Conservation (phyloP, 1,284 basidiomycete genomes). For the Earliella scabrosa region DNA sequence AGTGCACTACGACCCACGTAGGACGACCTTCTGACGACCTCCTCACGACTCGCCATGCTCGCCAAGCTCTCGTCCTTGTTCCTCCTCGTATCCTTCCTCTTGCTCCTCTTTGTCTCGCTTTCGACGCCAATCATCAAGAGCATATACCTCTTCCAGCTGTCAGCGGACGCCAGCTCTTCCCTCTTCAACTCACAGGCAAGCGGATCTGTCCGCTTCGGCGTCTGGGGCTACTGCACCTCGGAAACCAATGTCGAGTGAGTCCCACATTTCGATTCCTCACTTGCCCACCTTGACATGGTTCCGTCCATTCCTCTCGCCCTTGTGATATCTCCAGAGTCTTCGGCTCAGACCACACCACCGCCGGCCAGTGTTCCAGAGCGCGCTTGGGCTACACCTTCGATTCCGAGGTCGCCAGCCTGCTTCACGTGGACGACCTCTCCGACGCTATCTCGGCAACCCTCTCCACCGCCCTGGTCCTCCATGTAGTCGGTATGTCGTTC, state of each 20-base stretch:
- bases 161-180: slow-evolving; percentile 39
- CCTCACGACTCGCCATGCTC: slow-evolving; percentile 34
- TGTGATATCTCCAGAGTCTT: slow-evolving; percentile 39
- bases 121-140: slow-evolving; percentile 62
- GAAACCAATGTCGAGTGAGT: slow-evolving; percentile 49
- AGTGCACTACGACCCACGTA: neutral
- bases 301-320: slow-evolving; percentile 9
- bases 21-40: neutral
- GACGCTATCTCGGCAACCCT: slow-evolving; percentile 46
- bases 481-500: slow-evolving; percentile 48
- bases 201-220: slow-evolving; percentile 52
- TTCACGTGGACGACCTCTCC: slow-evolving; percentile 45
- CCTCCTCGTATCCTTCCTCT: slow-evolving; percentile 53
- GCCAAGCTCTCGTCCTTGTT: slow-evolving; percentile 45
- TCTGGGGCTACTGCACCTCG: slow-evolving; percentile 65
- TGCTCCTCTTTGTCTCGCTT: slow-evolving; percentile 60
- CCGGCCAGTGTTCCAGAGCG: slow-evolving; percentile 47
- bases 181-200: slow-evolving; percentile 41
- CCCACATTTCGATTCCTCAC: slow-evolving; percentile 14
- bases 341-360: slow-evolving; percentile 40
- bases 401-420: slow-evolving; percentile 44
- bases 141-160: slow-evolving; percentile 55
- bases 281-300: slow-evolving; percentile 22
- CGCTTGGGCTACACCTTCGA: slow-evolving; percentile 59
- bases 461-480: slow-evolving; percentile 44